These are phyloP conservation scores for Polysphondylium violaceum DNA, from an alignment of 78 protist species.

Conservation along the genomic window DNA sequence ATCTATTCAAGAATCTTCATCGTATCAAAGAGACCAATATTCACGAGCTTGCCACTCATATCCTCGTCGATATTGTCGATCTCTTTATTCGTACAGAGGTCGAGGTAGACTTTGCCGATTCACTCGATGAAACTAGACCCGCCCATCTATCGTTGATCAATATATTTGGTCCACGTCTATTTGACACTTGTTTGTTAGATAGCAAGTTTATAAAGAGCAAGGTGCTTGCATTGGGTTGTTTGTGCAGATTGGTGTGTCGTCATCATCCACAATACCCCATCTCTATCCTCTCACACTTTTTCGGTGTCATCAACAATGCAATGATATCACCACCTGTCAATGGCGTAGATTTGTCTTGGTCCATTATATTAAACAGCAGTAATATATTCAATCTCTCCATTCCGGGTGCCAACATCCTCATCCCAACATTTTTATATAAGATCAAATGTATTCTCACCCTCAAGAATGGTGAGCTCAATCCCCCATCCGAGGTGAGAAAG, in stretches of 20 bases:
- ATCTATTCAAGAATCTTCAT: conserved; percentile 19
- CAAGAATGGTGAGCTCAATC: conserved; percentile 1
- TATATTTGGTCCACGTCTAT: conserved; percentile 53
- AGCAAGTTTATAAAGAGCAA: conserved; percentile 49
- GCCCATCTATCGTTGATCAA: conserved; percentile 31
- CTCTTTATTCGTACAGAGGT: conserved; percentile 24
- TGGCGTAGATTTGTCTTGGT: conserved; percentile 37
- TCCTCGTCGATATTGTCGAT: conserved; percentile 56
- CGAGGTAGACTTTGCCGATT: conserved; percentile 34
- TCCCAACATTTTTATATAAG: conserved; percentile 57
- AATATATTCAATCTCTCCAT: conserved; percentile 50
- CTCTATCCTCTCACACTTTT: conserved; percentile 38
- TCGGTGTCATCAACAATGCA: conserved; percentile 15
- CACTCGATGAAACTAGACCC: conserved; percentile 4
- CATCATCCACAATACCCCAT: conserved; percentile 68
- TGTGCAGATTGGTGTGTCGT: conserved; percentile 72
- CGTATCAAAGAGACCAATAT: conserved; percentile 48
- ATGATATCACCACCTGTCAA: conserved; percentile 17
- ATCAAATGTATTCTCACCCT: conserved; percentile 31
- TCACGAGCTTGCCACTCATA: conserved; percentile 49
- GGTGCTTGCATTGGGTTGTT: conserved; percentile 56
- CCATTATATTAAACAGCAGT: conserved; percentile 26
- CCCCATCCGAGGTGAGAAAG: conserved; percentile 65
- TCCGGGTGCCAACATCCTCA: conserved; percentile 61
- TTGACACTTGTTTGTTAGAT: conserved; percentile 38